phyloP scores from a whole-genome alignment of 2,329 filamentous ascomycete species.

The Dactylellina haptotyla region DNA sequence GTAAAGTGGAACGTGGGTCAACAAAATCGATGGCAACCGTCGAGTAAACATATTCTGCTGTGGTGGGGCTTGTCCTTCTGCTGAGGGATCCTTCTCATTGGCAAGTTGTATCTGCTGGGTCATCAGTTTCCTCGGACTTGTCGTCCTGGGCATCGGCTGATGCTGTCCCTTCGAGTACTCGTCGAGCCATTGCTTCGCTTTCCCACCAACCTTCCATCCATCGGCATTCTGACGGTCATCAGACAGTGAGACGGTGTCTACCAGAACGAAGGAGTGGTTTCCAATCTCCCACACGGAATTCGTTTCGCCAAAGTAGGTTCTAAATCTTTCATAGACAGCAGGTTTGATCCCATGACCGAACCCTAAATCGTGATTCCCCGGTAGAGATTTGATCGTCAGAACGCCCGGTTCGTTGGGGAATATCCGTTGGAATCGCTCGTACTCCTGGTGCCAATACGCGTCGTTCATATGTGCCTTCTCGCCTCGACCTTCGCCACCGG shows the following conservation, averaged over 20 bases:
- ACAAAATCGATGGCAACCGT: conserved; percentile 80
- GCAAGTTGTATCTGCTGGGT: conserved; percentile 61
- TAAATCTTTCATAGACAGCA: conserved; percentile 82
- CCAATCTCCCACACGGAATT: conserved; percentile 91
- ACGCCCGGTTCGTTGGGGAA: conserved; percentile 75
- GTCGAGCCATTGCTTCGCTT: conserved; percentile 67
- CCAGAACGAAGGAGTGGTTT: conserved; percentile 93
- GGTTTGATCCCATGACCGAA: conserved; percentile 86
- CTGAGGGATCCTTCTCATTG: conserved; percentile 63
- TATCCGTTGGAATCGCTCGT: conserved; percentile 82
- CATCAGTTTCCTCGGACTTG: conserved; percentile 59
- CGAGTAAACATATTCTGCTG: conserved; percentile 62
- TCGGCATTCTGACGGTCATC: conserved; percentile 76
- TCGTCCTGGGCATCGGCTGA: conserved; percentile 60
- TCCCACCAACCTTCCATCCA: conserved; percentile 70
- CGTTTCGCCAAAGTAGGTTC: conserved; percentile 87
- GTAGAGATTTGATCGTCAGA: conserved; percentile 83
- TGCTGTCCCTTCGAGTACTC: conserved; percentile 71
- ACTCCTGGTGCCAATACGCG: conserved; percentile 86
- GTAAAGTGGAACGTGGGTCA: conserved; percentile 91
- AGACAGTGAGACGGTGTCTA: conserved; percentile 88
- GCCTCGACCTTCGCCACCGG: conserved; percentile 29
- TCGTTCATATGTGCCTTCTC: conserved; percentile 73
- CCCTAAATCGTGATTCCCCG: conserved; percentile 94
- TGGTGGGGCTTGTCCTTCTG: conserved; percentile 59